Evolutionary conservation across 2,329 filamentous ascomycete species (phyloP).

Genomic region (Didymella lethalis): DNA sequence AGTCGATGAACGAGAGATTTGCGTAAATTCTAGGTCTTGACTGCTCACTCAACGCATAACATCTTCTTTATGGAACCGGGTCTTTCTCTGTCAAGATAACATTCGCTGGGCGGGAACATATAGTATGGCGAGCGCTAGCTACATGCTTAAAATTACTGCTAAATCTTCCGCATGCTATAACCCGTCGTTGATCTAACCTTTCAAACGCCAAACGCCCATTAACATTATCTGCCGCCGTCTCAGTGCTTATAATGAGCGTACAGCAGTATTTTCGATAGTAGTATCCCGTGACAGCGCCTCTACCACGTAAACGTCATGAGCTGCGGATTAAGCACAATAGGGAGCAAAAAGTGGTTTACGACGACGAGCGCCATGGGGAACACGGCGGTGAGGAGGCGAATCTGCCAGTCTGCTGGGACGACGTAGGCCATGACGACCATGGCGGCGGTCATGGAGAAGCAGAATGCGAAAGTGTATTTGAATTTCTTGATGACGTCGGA

Average conservation of each 20-base stretch:
- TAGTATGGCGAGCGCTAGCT: too few species aligned
- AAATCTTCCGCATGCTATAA: too few species aligned
- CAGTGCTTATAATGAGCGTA: not conserved
- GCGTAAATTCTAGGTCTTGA: too few species aligned
- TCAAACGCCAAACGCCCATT: not conserved
- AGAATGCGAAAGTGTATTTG: slow-evolving; percentile 69
- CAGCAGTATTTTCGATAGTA: not conserved
- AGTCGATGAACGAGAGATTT: too few species aligned
- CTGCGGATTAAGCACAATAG: slow-evolving; percentile 78
- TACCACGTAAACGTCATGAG: slow-evolving; percentile 83
- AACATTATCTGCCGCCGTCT: not conserved
- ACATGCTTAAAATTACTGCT: too few species aligned
- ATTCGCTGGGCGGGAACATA: too few species aligned
- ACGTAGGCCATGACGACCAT: slow-evolving; percentile 74
- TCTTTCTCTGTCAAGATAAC: too few species aligned
- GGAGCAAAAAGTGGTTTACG: slow-evolving; percentile 73
- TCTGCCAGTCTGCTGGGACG: slow-evolving; percentile 65
- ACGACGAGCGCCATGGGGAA: slow-evolving; percentile 75
- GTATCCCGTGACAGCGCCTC: not conserved
- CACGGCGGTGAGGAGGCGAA: slow-evolving; percentile 67
- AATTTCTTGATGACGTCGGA: slow-evolving; percentile 81
- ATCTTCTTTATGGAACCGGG: too few species aligned
- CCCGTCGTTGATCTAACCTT: not conserved
- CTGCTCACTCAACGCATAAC: too few species aligned
- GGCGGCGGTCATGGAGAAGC: slow-evolving; percentile 64